Percentiles rank a stretch among this genome's conserved stretches.
phyloP scores from a whole-genome alignment of 2,329 filamentous ascomycete species.

The Colletotrichum cuscutae region DNA sequence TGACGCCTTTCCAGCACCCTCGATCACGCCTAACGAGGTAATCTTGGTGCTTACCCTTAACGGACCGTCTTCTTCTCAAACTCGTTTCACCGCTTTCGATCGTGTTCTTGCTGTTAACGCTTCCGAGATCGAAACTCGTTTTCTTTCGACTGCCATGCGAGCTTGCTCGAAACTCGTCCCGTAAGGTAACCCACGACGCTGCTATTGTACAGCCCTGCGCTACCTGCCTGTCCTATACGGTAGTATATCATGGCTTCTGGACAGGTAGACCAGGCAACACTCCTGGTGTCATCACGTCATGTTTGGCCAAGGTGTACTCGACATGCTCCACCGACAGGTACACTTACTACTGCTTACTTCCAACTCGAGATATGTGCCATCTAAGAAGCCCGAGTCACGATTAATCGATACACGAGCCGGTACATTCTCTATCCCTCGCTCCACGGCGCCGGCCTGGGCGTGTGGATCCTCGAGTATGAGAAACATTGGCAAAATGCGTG shows the following conservation, averaged over 20 bases:
- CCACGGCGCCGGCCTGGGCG: neutral
- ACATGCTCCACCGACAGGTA: slow-evolving; percentile 4
- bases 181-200: neutral
- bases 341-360: slow-evolving; percentile 10
- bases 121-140: slow-evolving; percentile 17
- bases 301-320: slow-evolving; percentile 3
- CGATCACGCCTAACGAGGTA: slow-evolving; percentile 1
- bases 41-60: neutral
- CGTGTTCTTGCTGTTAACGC: neutral
- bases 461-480: slow-evolving; percentile 4
- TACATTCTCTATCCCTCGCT: neutral
- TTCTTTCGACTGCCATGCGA: slow-evolving; percentile 5
- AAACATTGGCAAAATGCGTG: slow-evolving; percentile 18
- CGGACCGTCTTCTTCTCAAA: slow-evolving; percentile 10
- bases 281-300: slow-evolving; percentile 4
- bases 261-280: neutral
- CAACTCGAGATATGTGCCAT: slow-evolving; percentile 17
- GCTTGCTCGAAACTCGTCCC: slow-evolving; percentile 19
- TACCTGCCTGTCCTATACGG: neutral
- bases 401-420: neutral
- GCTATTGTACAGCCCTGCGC: neutral
- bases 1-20: slow-evolving; percentile 9
- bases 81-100: slow-evolving; percentile 28
- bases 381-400: slow-evolving; percentile 10
- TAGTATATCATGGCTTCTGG: neutral